These are phyloP conservation scores for Adenanthera pavonina DNA, from an alignment of 306 rosid species.

Conservation along the genomic window DNA sequence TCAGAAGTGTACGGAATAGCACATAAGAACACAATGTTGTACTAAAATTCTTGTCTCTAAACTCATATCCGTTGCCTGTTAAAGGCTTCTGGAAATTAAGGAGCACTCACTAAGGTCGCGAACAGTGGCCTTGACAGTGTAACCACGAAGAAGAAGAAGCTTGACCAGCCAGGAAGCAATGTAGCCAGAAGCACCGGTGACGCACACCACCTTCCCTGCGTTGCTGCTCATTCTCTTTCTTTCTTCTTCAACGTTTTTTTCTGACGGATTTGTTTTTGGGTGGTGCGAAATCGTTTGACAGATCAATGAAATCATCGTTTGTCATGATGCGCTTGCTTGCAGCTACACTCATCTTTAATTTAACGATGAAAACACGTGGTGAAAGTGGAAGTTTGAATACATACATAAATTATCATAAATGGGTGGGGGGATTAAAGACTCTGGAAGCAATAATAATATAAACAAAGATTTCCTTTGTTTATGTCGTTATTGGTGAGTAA, in stretches of 20 bases:
- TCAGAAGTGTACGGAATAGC: neutral
- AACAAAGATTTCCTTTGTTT: no score
- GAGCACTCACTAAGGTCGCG: conserved; percentile 44
- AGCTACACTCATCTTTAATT: no score
- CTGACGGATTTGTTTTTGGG: neutral
- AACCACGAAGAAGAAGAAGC: conserved; percentile 55
- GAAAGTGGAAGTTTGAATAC: no score
- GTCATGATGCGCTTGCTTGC: neutral
- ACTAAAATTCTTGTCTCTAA: no score
- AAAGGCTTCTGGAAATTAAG: neutral
- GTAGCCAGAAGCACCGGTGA: conserved; percentile 63
- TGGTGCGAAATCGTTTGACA: neutral
- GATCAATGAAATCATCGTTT: neutral
- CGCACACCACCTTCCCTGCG: conserved; percentile 49
- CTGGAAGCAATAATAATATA: no score
- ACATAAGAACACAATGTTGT: no score
- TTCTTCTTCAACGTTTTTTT: neutral
- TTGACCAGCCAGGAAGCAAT: conserved; percentile 67
- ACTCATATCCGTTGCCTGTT: neutral
- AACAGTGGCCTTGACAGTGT: conserved; percentile 58
- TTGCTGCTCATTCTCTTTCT: conserved; percentile 39
- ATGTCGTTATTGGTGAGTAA: no score
- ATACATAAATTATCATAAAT: no score
- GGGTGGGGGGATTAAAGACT: no score
- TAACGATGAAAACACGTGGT: no score